Evolutionary conservation across 2,329 filamentous ascomycete species (phyloP), one percentile per base, ranked within the genome.

Genomic region (Berkeleyomyces rouxiae): DNA sequence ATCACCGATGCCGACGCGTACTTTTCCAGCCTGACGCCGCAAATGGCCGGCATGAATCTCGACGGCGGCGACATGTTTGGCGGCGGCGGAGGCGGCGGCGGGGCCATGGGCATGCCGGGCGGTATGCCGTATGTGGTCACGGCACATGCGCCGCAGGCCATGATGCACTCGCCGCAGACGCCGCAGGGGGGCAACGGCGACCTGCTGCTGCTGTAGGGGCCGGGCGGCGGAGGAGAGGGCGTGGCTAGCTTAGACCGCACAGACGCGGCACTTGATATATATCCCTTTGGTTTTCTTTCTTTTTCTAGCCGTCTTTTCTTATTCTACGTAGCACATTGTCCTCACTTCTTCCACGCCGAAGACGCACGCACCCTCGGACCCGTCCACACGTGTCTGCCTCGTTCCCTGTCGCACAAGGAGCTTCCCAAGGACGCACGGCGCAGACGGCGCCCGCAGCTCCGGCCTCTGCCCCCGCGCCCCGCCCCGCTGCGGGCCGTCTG

Each of bases 1-100:
- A 84, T 95, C 43, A 87, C 80, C 69, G 90, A 93, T 62, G 92
- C 91, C 7, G 92, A 96, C 70, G 83, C 86, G 13, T 96, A 96
- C 74, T 97, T 96, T 73, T 85, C 87, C 13, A 86, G 84, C 53
- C 78, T 90, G n/a, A 84, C 85, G 1, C 82, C 85, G 71, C 85
- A 88, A 71, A 87, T 90, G 85, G 83, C 82, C 3, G 79, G 82
- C 13, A 82, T 91, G 81, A 79, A 80, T 63, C 78, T 90, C 64
- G 82, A 85, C 57, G 77, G 79, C 63, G 77, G 83, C 55, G 85
- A 85, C 67, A 82, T 82, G 11, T 86, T 85, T 70, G 83, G 83
- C 23, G 83, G 82, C 58, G 79, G 78, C 40, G 78, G 77, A 31
- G 23, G 13, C 5, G 13, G 10, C 33, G 16, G n/a, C 1, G 49